Evolutionary conservation across 495 filamentous ascomycete species (phyloP).

Genomic region (Xylaria bambusicola): DNA sequence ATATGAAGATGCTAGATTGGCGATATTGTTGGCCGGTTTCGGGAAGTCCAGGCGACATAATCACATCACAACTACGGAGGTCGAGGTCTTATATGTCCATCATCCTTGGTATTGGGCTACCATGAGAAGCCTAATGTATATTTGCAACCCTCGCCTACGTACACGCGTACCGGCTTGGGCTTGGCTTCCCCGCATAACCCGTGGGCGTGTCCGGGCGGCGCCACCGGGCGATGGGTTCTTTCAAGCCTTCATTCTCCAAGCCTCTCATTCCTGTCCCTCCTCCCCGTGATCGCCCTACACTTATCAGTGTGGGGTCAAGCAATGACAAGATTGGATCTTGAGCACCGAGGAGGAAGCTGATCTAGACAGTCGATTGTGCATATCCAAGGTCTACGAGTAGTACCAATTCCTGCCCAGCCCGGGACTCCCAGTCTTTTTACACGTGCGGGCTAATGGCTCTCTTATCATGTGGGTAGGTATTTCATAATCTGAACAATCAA

Average conservation of each 20-base stretch:
- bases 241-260: too few species aligned
- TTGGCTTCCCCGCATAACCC: slow-evolving; percentile 27
- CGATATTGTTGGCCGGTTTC: slow-evolving; percentile 29
- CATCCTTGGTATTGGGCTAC: too few species aligned
- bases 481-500: slow-evolving; percentile 13
- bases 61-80: too few species aligned
- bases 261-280: slow-evolving; percentile 24
- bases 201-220: slow-evolving; percentile 16
- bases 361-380: background rate
- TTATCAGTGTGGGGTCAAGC: slow-evolving; percentile 21
- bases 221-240: slow-evolving; percentile 15
- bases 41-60: slow-evolving; percentile 30
- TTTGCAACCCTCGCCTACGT: too few species aligned
- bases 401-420: too few species aligned
- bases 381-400: too few species aligned
- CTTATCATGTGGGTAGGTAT: slow-evolving; percentile 16
- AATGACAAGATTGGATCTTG: background rate
- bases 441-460: background rate
- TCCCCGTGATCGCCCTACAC: slow-evolving; percentile 6
- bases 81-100: too few species aligned
- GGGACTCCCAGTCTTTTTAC: too few species aligned
- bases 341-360: background rate
- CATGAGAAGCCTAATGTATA: too few species aligned
- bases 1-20: too few species aligned
- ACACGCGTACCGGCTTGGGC: too few species aligned